Conservation (phyloP, 2,329 filamentous ascomycete genomes). For the Laburnicola sp. region DNA sequence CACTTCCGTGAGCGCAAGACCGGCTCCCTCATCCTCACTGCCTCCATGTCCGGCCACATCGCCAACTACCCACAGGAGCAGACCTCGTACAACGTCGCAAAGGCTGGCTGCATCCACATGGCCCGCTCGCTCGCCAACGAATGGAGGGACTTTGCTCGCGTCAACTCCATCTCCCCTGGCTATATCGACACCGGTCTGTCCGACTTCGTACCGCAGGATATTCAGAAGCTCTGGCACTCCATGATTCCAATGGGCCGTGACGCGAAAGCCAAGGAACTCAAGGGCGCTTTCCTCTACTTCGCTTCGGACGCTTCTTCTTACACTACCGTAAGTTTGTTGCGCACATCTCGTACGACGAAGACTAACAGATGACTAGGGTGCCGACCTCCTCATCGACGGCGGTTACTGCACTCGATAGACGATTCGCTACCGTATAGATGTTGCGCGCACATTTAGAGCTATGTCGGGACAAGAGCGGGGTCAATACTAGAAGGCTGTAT, state of each 20-base stretch:
- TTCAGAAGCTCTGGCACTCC: slow-evolving; percentile 72
- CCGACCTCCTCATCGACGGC: slow-evolving; percentile 75
- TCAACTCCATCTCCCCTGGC: slow-evolving; percentile 69
- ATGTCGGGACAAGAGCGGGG: not conserved
- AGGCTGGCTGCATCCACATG: slow-evolving; percentile 68
- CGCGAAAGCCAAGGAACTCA: slow-evolving; percentile 73
- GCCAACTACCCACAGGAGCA: slow-evolving; percentile 81
- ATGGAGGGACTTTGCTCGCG: slow-evolving; percentile 69
- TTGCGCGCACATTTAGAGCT: not conserved
- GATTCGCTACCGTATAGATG: slow-evolving; percentile 20
- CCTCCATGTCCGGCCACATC: slow-evolving; percentile 77
- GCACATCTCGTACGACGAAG: slow-evolving; percentile 26
- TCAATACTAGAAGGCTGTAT: slow-evolving; percentile 1
- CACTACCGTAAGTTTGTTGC: slow-evolving; percentile 61
- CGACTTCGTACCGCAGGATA: slow-evolving; percentile 68
- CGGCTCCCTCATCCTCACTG: slow-evolving; percentile 67
- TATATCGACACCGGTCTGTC: slow-evolving; percentile 70
- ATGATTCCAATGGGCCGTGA: slow-evolving; percentile 82
- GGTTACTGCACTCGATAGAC: slow-evolving; percentile 60
- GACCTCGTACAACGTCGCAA: slow-evolving; percentile 53
- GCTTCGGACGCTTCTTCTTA: slow-evolving; percentile 82
- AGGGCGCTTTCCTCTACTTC: slow-evolving; percentile 80
- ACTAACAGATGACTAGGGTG: slow-evolving; percentile 47
- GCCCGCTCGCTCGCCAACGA: slow-evolving; percentile 68
- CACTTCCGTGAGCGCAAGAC: slow-evolving; percentile 70